phyloP scores from a whole-genome alignment of 345 rosid genomes.

The Salix caprea region DNA sequence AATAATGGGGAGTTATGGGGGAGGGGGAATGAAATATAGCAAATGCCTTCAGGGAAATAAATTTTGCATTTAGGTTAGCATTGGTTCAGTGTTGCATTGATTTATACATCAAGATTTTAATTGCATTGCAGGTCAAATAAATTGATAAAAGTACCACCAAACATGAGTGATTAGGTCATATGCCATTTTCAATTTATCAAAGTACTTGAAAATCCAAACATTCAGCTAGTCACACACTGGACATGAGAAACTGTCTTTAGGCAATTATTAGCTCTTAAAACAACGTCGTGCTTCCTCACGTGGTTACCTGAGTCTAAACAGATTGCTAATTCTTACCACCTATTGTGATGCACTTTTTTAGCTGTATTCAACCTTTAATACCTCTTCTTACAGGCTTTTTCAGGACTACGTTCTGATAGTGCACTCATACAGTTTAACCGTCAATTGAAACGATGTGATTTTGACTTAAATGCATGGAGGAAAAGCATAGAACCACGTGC shows the following conservation, averaged over 20 bases:
- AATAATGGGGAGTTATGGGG: not conserved
- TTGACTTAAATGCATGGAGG: conserved; percentile 81
- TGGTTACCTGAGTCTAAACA: not conserved
- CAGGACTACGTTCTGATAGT: conserved; percentile 78
- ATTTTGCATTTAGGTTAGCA: not conserved
- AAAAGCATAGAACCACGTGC: conserved; percentile 78
- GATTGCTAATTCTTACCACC: not conserved
- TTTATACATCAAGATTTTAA: not conserved
- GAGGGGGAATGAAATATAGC: no score
- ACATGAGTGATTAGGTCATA: not conserved
- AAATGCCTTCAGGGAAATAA: not conserved
- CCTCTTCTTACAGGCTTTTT: conserved; percentile 53
- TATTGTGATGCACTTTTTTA: not conserved
- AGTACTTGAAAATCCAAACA: not conserved
- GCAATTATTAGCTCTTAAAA: conserved; percentile 1
- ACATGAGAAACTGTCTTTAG: not conserved
- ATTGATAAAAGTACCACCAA: not conserved
- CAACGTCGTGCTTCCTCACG: not conserved
- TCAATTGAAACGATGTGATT: conserved; percentile 87
- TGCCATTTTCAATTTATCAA: not conserved
- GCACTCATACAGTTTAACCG: conserved; percentile 89
- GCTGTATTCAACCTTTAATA: conserved; percentile 1
- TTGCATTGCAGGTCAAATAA: not conserved
- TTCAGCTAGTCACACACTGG: not conserved
- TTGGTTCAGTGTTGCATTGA: not conserved